Base-by-base conservation (phyloP, 495 filamentous ascomycete genomes). In the Penicillium bialowiezense region DNA sequence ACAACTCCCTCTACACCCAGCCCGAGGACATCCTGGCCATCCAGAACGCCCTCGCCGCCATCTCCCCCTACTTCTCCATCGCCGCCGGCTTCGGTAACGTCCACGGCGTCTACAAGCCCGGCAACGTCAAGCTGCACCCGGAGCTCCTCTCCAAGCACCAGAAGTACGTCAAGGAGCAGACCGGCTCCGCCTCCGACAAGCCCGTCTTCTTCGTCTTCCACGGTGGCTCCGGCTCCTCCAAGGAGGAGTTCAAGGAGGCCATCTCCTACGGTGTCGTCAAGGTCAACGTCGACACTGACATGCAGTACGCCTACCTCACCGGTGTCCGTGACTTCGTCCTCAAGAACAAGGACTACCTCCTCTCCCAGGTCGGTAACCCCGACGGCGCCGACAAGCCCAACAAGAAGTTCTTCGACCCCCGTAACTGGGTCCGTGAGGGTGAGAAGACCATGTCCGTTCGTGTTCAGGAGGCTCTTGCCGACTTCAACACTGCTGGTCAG, bases 151-250 rank as follows among this genome's bases (percentile, higher is more conserved):
- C 78, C 64, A 93, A 95, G 82, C 95, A 99, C 81, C 93, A 99
- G 76, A 79, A 77, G 54, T 89, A 87, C 69, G 90, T 96, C 62
- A 82, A 87, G 70, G 82, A 91, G 76, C 74, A 91, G 79, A 80
- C 71, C 51, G 59, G 62, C 43, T 71, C 78, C 55, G 70, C 74
- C 51, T 83, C 89, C 52, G 77, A 86, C 62, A 96, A 96, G 84
- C 93, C 95, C 47, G 85, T 97, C 62, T 97, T 95, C 83, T 87
- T 99, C 69, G 93, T 99, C 68, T 99, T 99, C 84, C 93, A 99
- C 78, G 95, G 95, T 58, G 93, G 93, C 53, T 92, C 88, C 46
- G 95, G 93, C 50, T 91, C 86, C 41, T 77, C 81, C 66, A 95
- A 96, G 80, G 68, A 86, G 50, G 93, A 97, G 75, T 97, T 84